A percentile compares a stretch with the other conserved stretches of the same genome.
These are phyloP conservation scores for Plectosphaerella sp. DNA, from an alignment of 2,329 filamentous ascomycete species.

Conservation along the genomic window DNA sequence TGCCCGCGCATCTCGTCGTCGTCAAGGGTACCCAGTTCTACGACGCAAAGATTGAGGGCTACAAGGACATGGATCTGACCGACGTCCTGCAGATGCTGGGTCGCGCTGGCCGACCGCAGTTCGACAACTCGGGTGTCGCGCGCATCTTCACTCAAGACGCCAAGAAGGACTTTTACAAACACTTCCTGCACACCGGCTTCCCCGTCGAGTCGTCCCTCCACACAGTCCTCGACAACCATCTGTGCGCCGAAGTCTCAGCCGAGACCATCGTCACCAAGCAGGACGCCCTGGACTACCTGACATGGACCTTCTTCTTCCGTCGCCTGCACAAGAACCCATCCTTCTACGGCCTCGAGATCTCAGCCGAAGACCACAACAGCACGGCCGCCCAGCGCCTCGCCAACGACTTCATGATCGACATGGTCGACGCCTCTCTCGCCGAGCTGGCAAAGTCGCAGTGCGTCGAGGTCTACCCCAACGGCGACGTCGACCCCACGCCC, in stretches of 20 bases:
- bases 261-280: constrained; percentile 93
- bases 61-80: constrained; percentile 98
- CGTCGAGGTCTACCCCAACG: constrained; percentile 76
- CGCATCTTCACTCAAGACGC: constrained; percentile 96
- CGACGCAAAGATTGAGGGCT: constrained; percentile 94
- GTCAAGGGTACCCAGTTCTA: constrained; percentile 99
- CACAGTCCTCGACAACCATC: constrained; percentile 94
- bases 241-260: constrained; percentile 90
- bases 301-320: constrained; percentile 99
- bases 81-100: constrained; percentile 98
- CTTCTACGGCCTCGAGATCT: constrained; percentile 94
- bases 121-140: constrained; percentile 92
- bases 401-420: constrained; percentile 89
- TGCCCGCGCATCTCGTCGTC: constrained; percentile 93
- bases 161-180: constrained; percentile 99
- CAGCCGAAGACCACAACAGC: constrained; percentile 86
- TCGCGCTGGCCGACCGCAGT: constrained; percentile 90
- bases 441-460: constrained; percentile 84
- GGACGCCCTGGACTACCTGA: constrained; percentile 94
- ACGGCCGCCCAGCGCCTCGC: constrained; percentile 80
- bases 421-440: constrained; percentile 81
- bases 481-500: constrained; percentile 83
- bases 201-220: constrained; percentile 95
- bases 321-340: constrained; percentile 96
- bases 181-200: constrained; percentile 96